These are phyloP conservation scores for Vishniacozyma victoriae DNA, from an alignment of 768 basidiomycete genomes.

Conservation along the genomic window DNA sequence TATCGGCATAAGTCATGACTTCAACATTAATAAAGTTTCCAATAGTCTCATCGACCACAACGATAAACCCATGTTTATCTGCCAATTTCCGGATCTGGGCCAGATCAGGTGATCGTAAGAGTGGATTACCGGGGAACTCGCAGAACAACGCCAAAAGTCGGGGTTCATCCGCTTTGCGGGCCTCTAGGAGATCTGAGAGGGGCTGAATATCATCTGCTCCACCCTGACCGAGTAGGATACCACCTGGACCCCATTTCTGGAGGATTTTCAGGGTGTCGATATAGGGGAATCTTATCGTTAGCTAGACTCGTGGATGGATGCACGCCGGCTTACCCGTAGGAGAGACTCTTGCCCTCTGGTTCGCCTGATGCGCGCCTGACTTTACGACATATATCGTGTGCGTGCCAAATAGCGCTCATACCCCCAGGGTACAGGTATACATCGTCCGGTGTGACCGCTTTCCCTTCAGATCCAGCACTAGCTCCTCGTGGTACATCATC, in stretches of 20 bases:
- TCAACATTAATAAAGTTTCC: slow-evolving; percentile 93
- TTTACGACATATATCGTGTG: slow-evolving; percentile 62
- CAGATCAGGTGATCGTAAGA: slow-evolving; percentile 78
- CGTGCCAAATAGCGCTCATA: slow-evolving; percentile 91
- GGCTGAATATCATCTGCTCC: slow-evolving; percentile 67
- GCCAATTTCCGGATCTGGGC: slow-evolving; percentile 68
- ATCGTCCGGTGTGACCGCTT: slow-evolving; percentile 70
- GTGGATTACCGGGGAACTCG: slow-evolving; percentile 93
- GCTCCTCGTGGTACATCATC: slow-evolving; percentile 37
- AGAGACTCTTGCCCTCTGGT: slow-evolving; percentile 68
- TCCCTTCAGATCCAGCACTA: slow-evolving; percentile 30
- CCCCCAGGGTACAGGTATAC: slow-evolving; percentile 82
- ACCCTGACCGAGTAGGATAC: slow-evolving; percentile 78
- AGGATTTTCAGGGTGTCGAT: slow-evolving; percentile 90
- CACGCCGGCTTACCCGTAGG: slow-evolving; percentile 69
- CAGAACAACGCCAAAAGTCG: slow-evolving; percentile 77
- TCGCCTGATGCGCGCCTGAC: slow-evolving; percentile 50
- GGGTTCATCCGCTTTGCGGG: slow-evolving; percentile 49
- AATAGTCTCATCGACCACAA: slow-evolving; percentile 90
- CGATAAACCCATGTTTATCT: slow-evolving; percentile 77
- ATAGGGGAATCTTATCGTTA: slow-evolving; percentile 71
- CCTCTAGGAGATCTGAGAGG: slow-evolving; percentile 58
- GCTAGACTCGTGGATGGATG: background rate
- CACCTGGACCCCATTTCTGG: slow-evolving; percentile 93
- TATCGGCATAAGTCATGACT: slow-evolving; percentile 74